phyloP scores from a whole-genome alignment of 2,329 filamentous ascomycete genomes.

The Achaetomium macrosporum region DNA sequence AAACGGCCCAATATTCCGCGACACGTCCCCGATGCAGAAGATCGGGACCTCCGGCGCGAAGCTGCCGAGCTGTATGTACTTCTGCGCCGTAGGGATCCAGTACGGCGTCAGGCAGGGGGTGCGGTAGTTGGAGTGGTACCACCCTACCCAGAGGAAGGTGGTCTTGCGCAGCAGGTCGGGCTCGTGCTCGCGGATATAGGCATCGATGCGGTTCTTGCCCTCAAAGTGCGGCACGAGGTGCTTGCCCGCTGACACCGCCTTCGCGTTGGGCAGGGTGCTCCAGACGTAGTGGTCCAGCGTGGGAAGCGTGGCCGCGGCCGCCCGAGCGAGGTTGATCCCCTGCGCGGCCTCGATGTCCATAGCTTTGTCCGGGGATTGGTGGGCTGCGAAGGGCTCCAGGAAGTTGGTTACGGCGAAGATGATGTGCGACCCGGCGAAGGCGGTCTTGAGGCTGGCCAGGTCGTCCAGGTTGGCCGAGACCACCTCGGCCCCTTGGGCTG shows the following conservation, averaged over 20 bases:
- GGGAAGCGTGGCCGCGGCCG: slow-evolving; percentile 11
- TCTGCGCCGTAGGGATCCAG: slow-evolving; percentile 11
- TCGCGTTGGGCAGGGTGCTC: slow-evolving; percentile 21
- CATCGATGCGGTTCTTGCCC: slow-evolving; percentile 20
- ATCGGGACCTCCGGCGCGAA: slow-evolving; percentile 26
- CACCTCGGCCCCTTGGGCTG: slow-evolving; percentile 38
- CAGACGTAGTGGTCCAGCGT: slow-evolving; percentile 24
- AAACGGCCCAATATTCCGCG: slow-evolving; percentile 31
- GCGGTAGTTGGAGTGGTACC: slow-evolving; percentile 16
- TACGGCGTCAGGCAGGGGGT: slow-evolving; percentile 18
- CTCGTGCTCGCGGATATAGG: slow-evolving; percentile 15
- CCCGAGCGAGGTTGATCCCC: slow-evolving; percentile 21
- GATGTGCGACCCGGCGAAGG: slow-evolving; percentile 38
- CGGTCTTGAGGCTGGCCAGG: slow-evolving; percentile 30
- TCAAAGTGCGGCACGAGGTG: slow-evolving; percentile 24
- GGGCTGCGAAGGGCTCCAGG: slow-evolving; percentile 18
- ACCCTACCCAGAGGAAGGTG: slow-evolving; percentile 23
- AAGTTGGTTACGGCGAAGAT: slow-evolving; percentile 34
- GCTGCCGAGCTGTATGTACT: slow-evolving; percentile 29
- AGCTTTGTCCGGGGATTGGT: slow-evolving; percentile 10
- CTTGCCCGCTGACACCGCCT: slow-evolving; percentile 12
- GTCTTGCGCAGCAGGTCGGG: slow-evolving; percentile 18
- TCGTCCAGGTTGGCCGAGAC: slow-evolving; percentile 39
- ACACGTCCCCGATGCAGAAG: slow-evolving; percentile 28
- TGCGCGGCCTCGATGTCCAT: slow-evolving; percentile 20